Conservation (phyloP, 1,284 basidiomycete species). For the Takashimella koratensis region DNA sequence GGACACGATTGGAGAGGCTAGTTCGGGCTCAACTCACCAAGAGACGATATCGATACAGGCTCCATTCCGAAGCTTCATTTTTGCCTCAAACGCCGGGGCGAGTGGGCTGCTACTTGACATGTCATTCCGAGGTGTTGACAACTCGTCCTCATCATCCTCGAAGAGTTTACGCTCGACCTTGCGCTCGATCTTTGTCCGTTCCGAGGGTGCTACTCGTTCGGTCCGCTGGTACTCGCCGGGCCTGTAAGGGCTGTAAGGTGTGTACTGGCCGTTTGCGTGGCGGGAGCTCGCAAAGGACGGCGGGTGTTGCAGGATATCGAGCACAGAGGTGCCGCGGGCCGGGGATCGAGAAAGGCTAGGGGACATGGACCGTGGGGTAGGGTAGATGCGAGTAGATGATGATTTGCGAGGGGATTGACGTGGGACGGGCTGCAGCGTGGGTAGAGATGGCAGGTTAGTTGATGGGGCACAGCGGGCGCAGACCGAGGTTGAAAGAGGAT, state of each 20-base stretch:
- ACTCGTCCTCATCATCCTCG: conserved; percentile 25
- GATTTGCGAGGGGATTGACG: conserved; percentile 20
- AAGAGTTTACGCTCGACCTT: conserved; percentile 25
- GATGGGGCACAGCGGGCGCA: too few species aligned
- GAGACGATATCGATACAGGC: conserved; percentile 43
- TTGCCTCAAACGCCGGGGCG: conserved; percentile 40
- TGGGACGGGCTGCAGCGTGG: background rate
- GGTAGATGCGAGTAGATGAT: conserved; percentile 16
- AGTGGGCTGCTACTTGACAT: conserved; percentile 24
- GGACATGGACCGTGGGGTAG: conserved; percentile 29
- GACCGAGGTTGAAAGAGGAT: too few species aligned
- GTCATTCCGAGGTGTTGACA: conserved; percentile 5
- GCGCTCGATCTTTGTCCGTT: conserved; percentile 30
- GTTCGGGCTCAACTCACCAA: conserved; percentile 42
- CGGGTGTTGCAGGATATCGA: conserved; percentile 13
- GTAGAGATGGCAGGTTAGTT: too few species aligned
- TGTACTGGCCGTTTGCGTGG: conserved; percentile 19
- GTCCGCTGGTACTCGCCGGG: conserved; percentile 35
- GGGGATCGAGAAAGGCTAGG: conserved; percentile 12
- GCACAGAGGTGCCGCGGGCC: conserved; percentile 15
- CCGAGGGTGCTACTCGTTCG: conserved; percentile 27
- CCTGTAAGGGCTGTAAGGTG: conserved; percentile 29
- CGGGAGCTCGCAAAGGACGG: conserved; percentile 27
- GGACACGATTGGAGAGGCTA: too few species aligned
- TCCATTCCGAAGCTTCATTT: conserved; percentile 43